Base-by-base conservation (phyloP, 352 stramenopile species). In the Globisporangium cystogenes region DNA sequence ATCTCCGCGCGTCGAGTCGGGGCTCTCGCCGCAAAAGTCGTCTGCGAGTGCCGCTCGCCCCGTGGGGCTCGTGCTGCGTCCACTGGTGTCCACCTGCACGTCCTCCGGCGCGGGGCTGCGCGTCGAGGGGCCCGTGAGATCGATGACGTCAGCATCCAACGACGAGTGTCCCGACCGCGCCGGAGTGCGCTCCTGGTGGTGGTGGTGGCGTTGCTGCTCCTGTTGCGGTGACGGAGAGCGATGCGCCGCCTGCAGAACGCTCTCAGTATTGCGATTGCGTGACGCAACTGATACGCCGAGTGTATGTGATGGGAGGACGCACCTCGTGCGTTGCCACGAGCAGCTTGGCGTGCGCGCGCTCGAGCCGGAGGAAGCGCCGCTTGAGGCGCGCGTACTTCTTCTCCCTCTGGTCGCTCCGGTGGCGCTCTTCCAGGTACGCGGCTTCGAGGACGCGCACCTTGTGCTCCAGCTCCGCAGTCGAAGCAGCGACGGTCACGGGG, bases 311-410 rank as follows among this genome's bases (percentile, higher is more conserved):
- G n/a, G n/a, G n/a, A n/a, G n/a, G 11, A 53, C 60, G 23, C 40
- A 69, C 58, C 27, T 26, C 51, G 2, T 57, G 41, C 10, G 31
- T 36, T 7, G 56, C 57, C 43, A 70, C 55, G 44, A 83, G 39
- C 45, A 77, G 53, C 40, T 74, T 70, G 29, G 60, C 57, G 56
- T 86, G 73, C 18, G 67, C 60, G 21, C 65, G 76, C 62, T 89
- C 74, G 35, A 89, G 67, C 11, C 72, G 74, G 44, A 82, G 60
- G 59, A 85, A 88, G 36, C 65, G 68, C 7, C 79, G 74, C 57
- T 90, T 90, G 53, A 90, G 63, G 1, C 72, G 72, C 42, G 67
- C 64, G 48, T 90, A 90, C 59, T 90, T 90, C 55, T 81, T 78
- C 53, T 87, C 70, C 16, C 87, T 50, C 24, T 70, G 37, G 33